Base-by-base conservation (phyloP, 2,329 filamentous ascomycete species). In the Alternaria arbusti region DNA sequence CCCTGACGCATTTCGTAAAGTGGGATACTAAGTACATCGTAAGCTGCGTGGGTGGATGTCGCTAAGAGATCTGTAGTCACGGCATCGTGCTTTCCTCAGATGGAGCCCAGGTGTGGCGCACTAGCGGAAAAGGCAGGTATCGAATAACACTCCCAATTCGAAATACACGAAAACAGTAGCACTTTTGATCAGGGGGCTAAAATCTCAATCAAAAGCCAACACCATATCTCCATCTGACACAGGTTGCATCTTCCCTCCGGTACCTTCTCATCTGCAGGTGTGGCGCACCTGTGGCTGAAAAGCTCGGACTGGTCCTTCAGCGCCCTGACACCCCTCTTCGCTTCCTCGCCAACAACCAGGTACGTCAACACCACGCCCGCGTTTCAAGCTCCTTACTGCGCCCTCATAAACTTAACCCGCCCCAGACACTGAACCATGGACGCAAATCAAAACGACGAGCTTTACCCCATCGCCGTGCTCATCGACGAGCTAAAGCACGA, bases 401-500 rank as follows among this genome's bases (percentile, higher is more conserved):
- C 68, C 64, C 63, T 61, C 72, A 64, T 67, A 59, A 58, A 67
- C 77, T 77, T 52, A 77, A 65, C 66, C 61, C 56, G 67, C 63
- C 66, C 69, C 67, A 67, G 59, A 67, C 64, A 63, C 60, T 61
- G 65, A 72, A 77, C 55, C 70, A 98, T 98, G 95, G 93, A 97
- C 85, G 91, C 91, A 84, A 92, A 91, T 84, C 90, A 95, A 86
- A 96, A 91, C 83, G 96, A 99, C 85, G 96, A 98, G 90, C 94
- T 99, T 79, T 99, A 98, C 84, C 96, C 96, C 82, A 99, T 99
- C 86, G 96, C 96, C 80, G 96, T 99, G 74, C 90, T 99, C 84
- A 99, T 99, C 84, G 96, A 99, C 83, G 96, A 99, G 89, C 88
- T 99, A 79, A 99, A 99, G 95, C 96, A 99, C 83, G 96, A 99